Percentiles rank a stretch among this genome's conserved stretches.
These are phyloP conservation scores for Corchorus capsularis DNA, from an alignment of 345 rosid genomes.

Conservation along the genomic window DNA sequence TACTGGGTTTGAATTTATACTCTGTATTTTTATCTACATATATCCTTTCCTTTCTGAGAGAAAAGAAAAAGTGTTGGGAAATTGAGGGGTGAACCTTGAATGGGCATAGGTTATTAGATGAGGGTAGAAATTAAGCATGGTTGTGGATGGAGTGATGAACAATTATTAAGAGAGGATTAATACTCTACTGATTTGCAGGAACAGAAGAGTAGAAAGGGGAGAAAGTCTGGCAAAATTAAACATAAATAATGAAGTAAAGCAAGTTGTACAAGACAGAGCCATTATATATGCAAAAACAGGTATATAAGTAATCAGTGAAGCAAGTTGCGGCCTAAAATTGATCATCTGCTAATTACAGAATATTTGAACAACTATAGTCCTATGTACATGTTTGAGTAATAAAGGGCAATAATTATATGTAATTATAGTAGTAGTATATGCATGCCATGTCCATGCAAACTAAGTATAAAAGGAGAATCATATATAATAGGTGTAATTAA, in stretches of 20 bases:
- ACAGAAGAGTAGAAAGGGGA: neutral
- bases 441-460: neutral
- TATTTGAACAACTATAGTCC: no score
- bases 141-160: neutral
- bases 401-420: neutral
- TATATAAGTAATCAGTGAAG: neutral
- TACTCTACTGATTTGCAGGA: neutral
- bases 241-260: neutral
- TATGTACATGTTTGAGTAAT: neutral
- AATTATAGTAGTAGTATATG: neutral
- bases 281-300: neutral
- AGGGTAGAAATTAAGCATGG: neutral
- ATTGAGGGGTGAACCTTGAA: neutral
- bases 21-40: no score
- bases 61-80: neutral
- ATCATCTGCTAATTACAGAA: no score
- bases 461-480: neutral
- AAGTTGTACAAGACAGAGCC: neutral
- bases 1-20: no score
- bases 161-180: neutral
- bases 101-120: neutral
- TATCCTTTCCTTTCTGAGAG: neutral
- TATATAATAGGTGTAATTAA: neutral
- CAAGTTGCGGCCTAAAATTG: neutral
- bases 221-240: neutral